Percentiles rank a stretch among this genome's conserved stretches.
These are phyloP conservation scores for Podaxis pistillaris DNA, from an alignment of 768 basidiomycete genomes.

Conservation along the genomic window DNA sequence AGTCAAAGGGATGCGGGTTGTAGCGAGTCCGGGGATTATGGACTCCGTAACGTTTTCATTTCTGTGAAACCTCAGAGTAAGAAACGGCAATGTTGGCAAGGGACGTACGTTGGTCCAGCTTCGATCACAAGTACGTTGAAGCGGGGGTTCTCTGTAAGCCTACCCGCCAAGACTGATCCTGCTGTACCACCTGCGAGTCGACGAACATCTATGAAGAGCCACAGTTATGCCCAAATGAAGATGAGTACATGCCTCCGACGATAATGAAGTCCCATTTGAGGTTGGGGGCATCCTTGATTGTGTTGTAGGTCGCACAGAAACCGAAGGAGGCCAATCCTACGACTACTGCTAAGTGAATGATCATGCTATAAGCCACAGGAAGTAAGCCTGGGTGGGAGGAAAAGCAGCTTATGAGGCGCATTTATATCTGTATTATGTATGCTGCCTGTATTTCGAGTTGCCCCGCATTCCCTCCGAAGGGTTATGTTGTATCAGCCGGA, in stretches of 20 bases:
- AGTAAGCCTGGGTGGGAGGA: neutral
- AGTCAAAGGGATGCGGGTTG: neutral
- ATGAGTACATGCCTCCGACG: conserved; percentile 18
- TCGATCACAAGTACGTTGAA: conserved; percentile 18
- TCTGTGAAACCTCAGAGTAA: neutral
- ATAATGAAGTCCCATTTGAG: conserved; percentile 18
- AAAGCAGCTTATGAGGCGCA: neutral
- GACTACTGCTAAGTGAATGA: neutral
- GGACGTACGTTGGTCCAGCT: conserved; percentile 17
- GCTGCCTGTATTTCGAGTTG: too few species aligned
- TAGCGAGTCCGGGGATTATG: conserved; percentile 17
- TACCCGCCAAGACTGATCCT: conserved; percentile 28
- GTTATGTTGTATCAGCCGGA: too few species aligned
- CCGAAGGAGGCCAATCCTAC: neutral
- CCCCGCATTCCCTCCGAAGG: too few species aligned
- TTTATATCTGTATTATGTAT: too few species aligned
- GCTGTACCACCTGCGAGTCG: conserved; percentile 26
- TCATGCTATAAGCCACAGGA: neutral
- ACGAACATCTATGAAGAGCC: neutral
- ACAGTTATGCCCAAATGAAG: neutral
- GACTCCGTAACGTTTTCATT: conserved; percentile 13
- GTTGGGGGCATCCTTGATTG: conserved; percentile 5
- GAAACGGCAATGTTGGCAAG: neutral
- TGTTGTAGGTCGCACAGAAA: conserved; percentile 4
- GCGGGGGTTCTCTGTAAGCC: conserved; percentile 22